Conservation (phyloP, 139 green algal species). For the Micromonas commoda region DNA sequence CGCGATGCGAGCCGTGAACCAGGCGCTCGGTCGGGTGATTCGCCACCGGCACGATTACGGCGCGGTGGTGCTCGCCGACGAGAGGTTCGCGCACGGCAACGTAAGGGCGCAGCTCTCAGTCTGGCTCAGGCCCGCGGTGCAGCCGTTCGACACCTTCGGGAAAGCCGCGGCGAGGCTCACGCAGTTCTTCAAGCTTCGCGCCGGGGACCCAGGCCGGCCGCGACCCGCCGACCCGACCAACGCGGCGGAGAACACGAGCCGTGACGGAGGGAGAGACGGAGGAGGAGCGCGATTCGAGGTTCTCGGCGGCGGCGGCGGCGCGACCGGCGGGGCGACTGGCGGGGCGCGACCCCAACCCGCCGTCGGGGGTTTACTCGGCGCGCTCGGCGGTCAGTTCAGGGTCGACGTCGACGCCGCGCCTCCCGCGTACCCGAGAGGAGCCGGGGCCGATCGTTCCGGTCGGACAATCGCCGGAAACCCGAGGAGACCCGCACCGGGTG, state of each 20-base stretch:
- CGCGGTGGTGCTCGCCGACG: constrained; percentile 43
- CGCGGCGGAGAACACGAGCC: constrained; percentile 2
- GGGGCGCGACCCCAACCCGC: too few species aligned
- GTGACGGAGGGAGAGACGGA: too few species aligned
- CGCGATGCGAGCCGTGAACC: constrained; percentile 82
- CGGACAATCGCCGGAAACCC: too few species aligned
- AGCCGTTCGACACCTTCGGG: background rate
- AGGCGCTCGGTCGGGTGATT: constrained; percentile 94
- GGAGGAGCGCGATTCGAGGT: background rate
- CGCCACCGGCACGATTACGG: constrained; percentile 88
- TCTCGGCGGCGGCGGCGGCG: background rate
- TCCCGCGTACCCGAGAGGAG: background rate
- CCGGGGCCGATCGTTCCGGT: too few species aligned
- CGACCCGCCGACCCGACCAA: too few species aligned
- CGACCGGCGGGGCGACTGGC: too few species aligned
- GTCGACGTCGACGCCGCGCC: background rate
- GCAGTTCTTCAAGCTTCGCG: constrained; percentile 13
- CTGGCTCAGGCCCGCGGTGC: constrained; percentile 20
- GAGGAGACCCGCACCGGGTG: too few species aligned
- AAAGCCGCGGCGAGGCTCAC: background rate
- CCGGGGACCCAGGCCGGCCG: too few species aligned
- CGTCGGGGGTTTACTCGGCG: too few species aligned
- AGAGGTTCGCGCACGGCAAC: constrained; percentile 37
- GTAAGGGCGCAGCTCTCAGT: background rate
- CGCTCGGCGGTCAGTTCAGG: background rate